Base-by-base conservation (phyloP, 2,329 filamentous ascomycete genomes). In the Botrytis aclada region DNA sequence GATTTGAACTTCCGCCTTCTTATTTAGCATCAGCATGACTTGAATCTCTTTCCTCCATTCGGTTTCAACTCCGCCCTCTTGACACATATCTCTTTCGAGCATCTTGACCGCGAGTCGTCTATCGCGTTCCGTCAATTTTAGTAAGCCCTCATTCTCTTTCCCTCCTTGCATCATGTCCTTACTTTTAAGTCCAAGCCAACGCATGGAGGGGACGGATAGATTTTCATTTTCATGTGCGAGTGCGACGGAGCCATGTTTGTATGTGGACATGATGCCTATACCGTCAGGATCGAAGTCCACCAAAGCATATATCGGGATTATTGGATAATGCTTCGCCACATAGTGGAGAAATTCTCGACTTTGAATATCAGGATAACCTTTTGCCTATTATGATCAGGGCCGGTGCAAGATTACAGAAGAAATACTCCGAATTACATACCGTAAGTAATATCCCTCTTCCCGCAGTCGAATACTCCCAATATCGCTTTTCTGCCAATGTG, bases 201-300 rank as follows among this genome's bases (percentile, higher is more conserved):
- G 81, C 0, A 94, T 82, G 0, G 81, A 80, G 0, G 86, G 84
- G 0, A 89, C 84, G 0, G 82, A 83, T 0, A 85, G 80, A 47
- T 84, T 81, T 4, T 79, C 77, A 37, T 83, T 83, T 79, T 93
- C 90, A 77, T 93, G 90, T 0, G 85, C 82, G 0, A 93, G 83
- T 12, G 85, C 84, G 22, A 83, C 83, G n/a, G 92, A 93, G 10
- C 92, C 92, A 74, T 90, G 83, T 75, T 90, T 91, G 83, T 95
- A 96, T 25, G 90, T 93, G 7, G 87, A 87, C 76, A 93, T 83
- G 58, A 97, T 96, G 4, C 87, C 87, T 41, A 95, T 81, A 0
- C 93, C 93, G 75, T 95, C 88, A 0, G 93, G 92, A 77, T 96
- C 93, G 74, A 88, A 93, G 78, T 97, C 93, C 2, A 93, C 86